phyloP scores from a whole-genome alignment of 2,329 filamentous ascomycete genomes.

The Hypoxylon sp. region DNA sequence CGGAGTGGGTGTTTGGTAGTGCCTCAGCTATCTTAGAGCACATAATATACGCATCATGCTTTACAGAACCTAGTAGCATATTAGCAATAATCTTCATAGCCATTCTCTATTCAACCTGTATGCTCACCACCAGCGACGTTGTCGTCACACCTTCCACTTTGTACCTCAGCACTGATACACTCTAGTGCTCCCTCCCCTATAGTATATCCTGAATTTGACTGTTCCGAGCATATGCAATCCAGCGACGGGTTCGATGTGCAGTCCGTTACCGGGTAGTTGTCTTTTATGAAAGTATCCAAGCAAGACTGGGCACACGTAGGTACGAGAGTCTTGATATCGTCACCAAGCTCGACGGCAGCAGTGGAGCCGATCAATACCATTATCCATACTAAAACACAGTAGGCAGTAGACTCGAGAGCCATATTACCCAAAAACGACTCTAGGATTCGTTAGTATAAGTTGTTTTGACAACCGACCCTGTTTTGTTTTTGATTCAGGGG shows the following conservation, averaged over 20 bases:
- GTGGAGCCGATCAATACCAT: constrained; percentile 38
- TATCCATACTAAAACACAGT: constrained; percentile 43
- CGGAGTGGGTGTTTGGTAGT: constrained; percentile 64
- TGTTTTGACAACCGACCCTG: constrained; percentile 24
- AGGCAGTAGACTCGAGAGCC: constrained; percentile 43
- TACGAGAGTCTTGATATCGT: constrained; percentile 40
- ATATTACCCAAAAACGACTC: constrained; percentile 46
- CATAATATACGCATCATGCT: constrained; percentile 60
- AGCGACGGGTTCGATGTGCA: constrained; percentile 63
- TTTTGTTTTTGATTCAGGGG: constrained; percentile 31
- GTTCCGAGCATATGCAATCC: constrained; percentile 69
- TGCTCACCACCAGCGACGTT: constrained; percentile 52
- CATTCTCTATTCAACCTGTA: no score
- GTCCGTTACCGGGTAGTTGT: constrained; percentile 61
- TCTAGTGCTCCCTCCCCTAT: constrained; percentile 75
- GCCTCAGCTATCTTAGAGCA: constrained; percentile 62
- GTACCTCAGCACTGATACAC: constrained; percentile 67
- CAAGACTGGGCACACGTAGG: constrained; percentile 55
- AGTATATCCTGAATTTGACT: constrained; percentile 69
- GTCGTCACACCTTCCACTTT: constrained; percentile 60
- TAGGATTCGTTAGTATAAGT: constrained; percentile 39
- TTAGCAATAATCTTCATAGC: no score
- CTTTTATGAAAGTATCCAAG: constrained; percentile 68
- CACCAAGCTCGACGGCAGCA: constrained; percentile 37
- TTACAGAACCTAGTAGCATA: constrained; percentile 27